Evolutionary conservation across 148 eudicot species (phyloP).

Genomic region (Rhododendron williamsianum): DNA sequence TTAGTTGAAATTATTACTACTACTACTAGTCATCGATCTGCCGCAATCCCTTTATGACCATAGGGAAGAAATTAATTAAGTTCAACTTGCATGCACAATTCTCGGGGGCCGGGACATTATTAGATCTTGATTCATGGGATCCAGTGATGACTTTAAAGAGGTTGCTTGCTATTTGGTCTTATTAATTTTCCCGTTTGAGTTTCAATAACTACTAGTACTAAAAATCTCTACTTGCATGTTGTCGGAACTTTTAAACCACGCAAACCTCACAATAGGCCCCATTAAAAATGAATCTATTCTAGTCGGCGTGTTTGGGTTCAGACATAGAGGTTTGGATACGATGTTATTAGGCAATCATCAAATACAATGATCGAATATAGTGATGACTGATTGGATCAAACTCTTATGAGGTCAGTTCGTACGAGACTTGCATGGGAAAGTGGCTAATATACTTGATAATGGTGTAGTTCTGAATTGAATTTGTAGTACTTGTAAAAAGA

Average conservation of each 20-base stretch:
- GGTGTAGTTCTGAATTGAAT: too few relatives aligned
- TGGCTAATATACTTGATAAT: too few relatives aligned
- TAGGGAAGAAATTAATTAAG: neutral
- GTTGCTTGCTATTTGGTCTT: neutral
- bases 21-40: neutral
- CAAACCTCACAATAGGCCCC: neutral
- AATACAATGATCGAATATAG: too few relatives aligned
- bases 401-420: too few relatives aligned
- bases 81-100: neutral
- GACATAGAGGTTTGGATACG: neutral
- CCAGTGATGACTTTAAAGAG: neutral
- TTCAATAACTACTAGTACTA: too few relatives aligned
- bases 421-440: too few relatives aligned
- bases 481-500: too few relatives aligned
- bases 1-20: neutral
- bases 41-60: neutral
- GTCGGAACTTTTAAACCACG: neutral
- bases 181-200: neutral
- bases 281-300: neutral
- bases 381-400: neutral
- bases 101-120: neutral
- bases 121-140: neutral
- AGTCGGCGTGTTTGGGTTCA: neutral
- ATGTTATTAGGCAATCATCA: too few relatives aligned
- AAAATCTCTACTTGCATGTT: neutral